These are phyloP conservation scores for Cladophialophora immunda DNA, from an alignment of 2,329 filamentous ascomycete species.

Conservation along the genomic window DNA sequence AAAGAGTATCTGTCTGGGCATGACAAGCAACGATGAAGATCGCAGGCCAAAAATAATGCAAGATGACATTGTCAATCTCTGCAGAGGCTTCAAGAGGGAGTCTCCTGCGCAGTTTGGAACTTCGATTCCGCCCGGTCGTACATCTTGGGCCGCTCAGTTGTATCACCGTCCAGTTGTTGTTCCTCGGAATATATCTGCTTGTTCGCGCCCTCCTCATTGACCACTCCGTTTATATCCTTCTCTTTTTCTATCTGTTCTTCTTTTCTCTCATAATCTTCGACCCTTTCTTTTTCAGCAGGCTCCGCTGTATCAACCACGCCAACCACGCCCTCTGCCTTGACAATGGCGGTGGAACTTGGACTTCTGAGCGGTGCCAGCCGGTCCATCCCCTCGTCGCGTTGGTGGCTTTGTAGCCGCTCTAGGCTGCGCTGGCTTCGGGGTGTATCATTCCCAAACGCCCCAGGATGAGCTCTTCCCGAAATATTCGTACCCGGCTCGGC, in stretches of 20 bases:
- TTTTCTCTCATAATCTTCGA: background rate
- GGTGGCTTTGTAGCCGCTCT: conserved; percentile 37
- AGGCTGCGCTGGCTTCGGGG: conserved; percentile 38
- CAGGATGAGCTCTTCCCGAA: background rate
- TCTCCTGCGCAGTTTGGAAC: conserved; percentile 35
- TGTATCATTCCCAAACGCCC: conserved; percentile 33
- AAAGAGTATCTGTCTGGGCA: background rate
- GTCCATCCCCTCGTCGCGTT: conserved; percentile 36
- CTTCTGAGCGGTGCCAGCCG: conserved; percentile 33
- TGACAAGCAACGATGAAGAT: background rate
- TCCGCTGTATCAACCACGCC: conserved; percentile 25
- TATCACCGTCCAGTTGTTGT: background rate
- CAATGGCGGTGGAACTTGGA: conserved; percentile 38
- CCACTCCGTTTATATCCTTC: conserved; percentile 1
- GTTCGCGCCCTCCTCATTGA: background rate
- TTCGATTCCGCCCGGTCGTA: conserved; percentile 31
- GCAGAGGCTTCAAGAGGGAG: background rate
- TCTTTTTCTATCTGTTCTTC: background rate
- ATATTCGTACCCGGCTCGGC: background rate
- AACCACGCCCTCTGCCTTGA: conserved; percentile 37
- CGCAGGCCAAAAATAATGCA: background rate
- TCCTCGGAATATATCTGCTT: background rate
- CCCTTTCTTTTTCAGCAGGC: conserved; percentile 8
- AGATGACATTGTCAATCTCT: background rate
- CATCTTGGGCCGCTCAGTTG: conserved; percentile 26